Evolutionary conservation across 345 rosid species (phyloP), one percentile per base, ranked within the genome.

Genomic region (Salix udensis): DNA sequence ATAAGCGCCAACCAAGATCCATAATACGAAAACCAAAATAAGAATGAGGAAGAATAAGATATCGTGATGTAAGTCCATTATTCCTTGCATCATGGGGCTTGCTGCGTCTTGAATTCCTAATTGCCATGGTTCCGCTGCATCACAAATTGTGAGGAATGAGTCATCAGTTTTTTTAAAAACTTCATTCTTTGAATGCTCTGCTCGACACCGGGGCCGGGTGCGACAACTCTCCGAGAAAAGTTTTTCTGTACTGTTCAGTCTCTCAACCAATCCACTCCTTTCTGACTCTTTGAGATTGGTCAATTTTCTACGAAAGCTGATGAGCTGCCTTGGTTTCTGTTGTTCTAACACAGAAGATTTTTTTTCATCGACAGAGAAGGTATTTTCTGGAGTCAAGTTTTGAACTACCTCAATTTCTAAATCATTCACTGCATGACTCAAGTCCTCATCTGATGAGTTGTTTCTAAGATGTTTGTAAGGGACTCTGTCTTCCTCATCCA

Each of bases 361-460:
- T 75, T 83, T 86, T 58, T 87, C 79, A 64, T 81, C 83, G 53
- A 37, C 28, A 70, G 78, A 78, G 76, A 74, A 79, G 40, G 64
- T 66, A 71, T 65, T 74, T 21, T 81, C 86, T 68, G 50, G 68
- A n/a, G 78, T 76, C 34, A 69, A 71, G 24, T 80, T 77, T 72
- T 72, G 68, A 64, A 24, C 71, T 78, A 82, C 85, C 44, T 86
- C 86, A 16, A 76, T 73, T 68, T 75, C 85, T 5, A 81, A 65
- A 50, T 39, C 81, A 18, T 87, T 83, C 77, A 83, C 77, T 3
- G 82, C 65, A 52, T 72, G 68, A 11, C 53, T 66, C 36, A 82
- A 76, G 70, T 86, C 90, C 70, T 88, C 96, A 42, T 85, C 96
- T 2, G 91, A 86, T 36, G 98, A 93, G 78, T 79, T 68, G 82